Base-by-base conservation (phyloP, 2,329 filamentous ascomycete genomes). In the Curvularia eragrostidis region DNA sequence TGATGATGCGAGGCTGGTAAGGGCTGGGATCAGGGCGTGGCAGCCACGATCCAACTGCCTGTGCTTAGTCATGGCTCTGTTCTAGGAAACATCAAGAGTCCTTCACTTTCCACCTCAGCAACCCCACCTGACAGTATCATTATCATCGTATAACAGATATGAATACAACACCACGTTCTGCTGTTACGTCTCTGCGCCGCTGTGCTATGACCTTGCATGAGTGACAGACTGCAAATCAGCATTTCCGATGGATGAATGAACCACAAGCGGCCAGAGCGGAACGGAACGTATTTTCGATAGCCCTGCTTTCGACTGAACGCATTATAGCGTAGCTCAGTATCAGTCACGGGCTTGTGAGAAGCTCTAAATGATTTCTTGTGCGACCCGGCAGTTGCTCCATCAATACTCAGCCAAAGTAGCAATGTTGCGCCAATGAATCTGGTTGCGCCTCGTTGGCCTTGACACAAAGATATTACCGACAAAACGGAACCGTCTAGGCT, bases 1-100 rank as follows among this genome's bases (percentile, higher is more conserved):
- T 66, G 63, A 58, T 58, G 63, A 58, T 58, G 34, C 34, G 56
- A 51, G 56, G 56, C 50, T 58, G 56, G 56, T 51, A 30, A 48
- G 32, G 56, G 52, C 56, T 58, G 56, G 56, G 41, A 54, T 58
- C 34, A 54, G 18, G 44, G 38, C 52, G 54, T 49, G 56, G 47
- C 56, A 36, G 53, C 34, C 51, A 50, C 42, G 52, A 56, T 34
- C 49, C 56, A 24, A 19, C 32, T 23, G 47, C 30, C 8, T 47
- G 21, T 42, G 52, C 56, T 58, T 58, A 58, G 55, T 58, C 55
- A 58, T 48, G 21, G 5, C 3, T 42, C 13, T 24, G 39, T n/a
- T 39, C 19, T 15, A 26, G 13, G 15, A 21, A 36, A 21, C n/a
- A 13, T 10, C 18, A 19, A 48, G 8, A 36, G 15, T 6, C 41